phyloP scores from a whole-genome alignment of 306 rosid genomes.

The Gastrolobium bilobum region DNA sequence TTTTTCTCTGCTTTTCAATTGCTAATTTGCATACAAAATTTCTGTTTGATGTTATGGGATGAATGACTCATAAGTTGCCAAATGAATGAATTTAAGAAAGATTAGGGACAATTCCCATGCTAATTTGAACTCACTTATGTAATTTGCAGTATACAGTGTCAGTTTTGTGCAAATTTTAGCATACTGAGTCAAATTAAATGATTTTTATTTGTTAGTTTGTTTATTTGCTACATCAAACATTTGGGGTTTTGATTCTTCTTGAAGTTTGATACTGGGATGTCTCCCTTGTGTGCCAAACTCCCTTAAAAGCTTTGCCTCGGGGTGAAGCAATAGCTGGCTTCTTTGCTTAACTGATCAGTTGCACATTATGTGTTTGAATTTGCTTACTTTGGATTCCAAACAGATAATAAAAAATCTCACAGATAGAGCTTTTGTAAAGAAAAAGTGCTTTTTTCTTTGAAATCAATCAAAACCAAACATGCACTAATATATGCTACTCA shows the following conservation, averaged over 20 bases:
- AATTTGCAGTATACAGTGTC: slow-evolving; percentile 23
- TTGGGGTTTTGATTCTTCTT: background rate
- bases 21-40: background rate
- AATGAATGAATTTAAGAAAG: slow-evolving; percentile 1
- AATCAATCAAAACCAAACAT: background rate
- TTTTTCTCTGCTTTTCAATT: slow-evolving; percentile 18
- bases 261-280: slow-evolving; percentile 33
- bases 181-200: background rate
- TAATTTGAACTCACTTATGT: slow-evolving; percentile 8
- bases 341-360: slow-evolving; percentile 15
- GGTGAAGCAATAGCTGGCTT: slow-evolving; percentile 23
- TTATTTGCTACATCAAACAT: background rate
- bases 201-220: background rate
- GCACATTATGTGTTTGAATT: slow-evolving; percentile 8
- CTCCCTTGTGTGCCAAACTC: background rate
- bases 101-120: background rate
- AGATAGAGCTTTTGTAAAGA: background rate
- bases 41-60: background rate
- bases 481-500: slow-evolving; percentile 1
- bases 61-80: slow-evolving; percentile 10
- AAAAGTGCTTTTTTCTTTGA: background rate
- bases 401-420: background rate
- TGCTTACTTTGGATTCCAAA: background rate
- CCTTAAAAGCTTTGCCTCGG: background rate
- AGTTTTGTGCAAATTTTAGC: slow-evolving; percentile 31